Conservation (phyloP, 164 flowering plant genomes). For the grape (Vitis vinifera) region DNA sequence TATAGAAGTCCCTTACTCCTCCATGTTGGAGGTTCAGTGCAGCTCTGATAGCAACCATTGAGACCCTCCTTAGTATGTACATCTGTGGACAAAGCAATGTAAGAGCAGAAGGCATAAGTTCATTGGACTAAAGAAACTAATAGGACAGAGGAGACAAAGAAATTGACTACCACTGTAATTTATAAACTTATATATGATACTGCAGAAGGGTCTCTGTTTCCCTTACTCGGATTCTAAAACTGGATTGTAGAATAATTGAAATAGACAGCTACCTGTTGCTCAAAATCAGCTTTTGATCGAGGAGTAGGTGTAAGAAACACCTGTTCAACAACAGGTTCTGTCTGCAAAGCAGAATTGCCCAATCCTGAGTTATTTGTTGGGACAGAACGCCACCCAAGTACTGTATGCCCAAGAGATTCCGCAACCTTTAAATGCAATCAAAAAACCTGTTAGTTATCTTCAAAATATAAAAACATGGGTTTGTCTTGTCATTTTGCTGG, state of each 20-base stretch:
- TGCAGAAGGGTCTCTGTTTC: no score
- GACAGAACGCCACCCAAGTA: constrained; percentile 96
- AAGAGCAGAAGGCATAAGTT: background rate
- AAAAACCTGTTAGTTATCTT: background rate
- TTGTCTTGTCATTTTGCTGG: background rate
- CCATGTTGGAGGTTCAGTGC: constrained; percentile 87
- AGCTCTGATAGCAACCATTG: constrained; percentile 92
- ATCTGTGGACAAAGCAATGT: constrained; percentile 45
- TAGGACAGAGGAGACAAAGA: background rate
- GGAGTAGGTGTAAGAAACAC: constrained; percentile 81
- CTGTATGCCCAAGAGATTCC: constrained; percentile 91
- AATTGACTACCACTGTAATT: background rate
- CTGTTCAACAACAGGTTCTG: constrained; percentile 95
- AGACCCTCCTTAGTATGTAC: constrained; percentile 88
- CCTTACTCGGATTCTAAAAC: background rate
- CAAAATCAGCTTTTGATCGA: constrained; percentile 79
- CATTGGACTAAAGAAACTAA: background rate
- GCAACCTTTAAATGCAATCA: constrained; percentile 63
- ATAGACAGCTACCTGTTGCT: constrained; percentile 67
- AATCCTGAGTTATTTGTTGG: constrained; percentile 88
- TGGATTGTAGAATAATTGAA: background rate
- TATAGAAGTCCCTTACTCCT: constrained; percentile 84
- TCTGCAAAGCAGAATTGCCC: constrained; percentile 86
- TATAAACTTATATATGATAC: no score
- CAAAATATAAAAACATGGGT: no score